Evolutionary conservation across 192 early-diverging fungal species (phyloP), one percentile per base, ranked within the genome.

Genomic region (Thamnidium elegans): DNA sequence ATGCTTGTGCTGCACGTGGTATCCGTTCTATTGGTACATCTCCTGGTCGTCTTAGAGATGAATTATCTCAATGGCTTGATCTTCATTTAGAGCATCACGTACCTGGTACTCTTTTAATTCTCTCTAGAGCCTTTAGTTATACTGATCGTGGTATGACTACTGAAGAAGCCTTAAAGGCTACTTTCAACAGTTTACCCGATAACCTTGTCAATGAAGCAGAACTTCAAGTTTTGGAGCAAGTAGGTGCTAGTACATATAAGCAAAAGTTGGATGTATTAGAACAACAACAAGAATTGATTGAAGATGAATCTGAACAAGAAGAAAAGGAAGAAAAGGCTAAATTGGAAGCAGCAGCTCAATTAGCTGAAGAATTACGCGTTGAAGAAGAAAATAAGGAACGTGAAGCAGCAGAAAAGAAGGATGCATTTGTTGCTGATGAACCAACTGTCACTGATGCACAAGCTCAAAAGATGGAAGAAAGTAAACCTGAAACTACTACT

Each of bases 281-380:
- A 62, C 88, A 98, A 74, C 96, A 98, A 77, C 92, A 98, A 75
- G 95, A 98, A 69, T 81, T 98, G 61, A 97, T 98, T 67, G 91
- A 90, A 66, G 94, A 97, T 64, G 96, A 98, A 76, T 82, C 87
- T 46, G 93, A 88, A 58, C 93, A 98, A 77, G 92, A 94, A 61
- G 83, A 92, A 66, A 81, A 88, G 72, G 84, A 81, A 53, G 79
- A 82, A 36, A 73, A 77, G 66, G 85, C 80, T 7, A 75, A 76
- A 59, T 79, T 79, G 69, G 81, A 83, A 43, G 81, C 76, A 42
- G 81, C 76, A 42, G 68, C 55, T 17, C 15, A 58, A 17, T 55
- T 58, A 21, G 62, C 52, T n/a, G 62, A 47, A 13, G 32, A 63
- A 20, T 20, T 21, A 21, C 50, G 63, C 17, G 42, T 64, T 10